phyloP scores from a whole-genome alignment of 805 yeast genomes.

The Cyberlindnera samutprakarnensis region DNA sequence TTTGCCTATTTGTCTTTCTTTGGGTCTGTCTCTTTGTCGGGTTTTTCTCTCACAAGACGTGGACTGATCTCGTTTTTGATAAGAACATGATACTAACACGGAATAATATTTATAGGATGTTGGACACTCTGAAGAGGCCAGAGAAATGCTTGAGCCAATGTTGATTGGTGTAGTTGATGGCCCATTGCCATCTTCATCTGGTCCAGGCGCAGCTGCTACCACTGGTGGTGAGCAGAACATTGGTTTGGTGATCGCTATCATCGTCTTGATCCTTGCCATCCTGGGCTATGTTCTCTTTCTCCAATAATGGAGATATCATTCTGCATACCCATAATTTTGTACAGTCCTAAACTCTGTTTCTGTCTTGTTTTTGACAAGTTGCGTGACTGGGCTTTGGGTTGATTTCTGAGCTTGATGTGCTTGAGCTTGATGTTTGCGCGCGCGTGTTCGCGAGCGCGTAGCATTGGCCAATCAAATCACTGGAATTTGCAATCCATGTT shows the following conservation, averaged over 20 bases:
- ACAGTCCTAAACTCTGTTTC: no score
- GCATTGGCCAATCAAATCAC: constrained; percentile 1
- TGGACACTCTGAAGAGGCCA: constrained; percentile 97
- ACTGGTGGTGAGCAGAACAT: constrained; percentile 22
- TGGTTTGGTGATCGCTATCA: constrained; percentile 17
- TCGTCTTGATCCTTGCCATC: constrained; percentile 15
- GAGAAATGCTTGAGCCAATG: constrained; percentile 60
- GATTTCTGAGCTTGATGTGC: no score
- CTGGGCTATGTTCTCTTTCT: constrained; percentile 14
- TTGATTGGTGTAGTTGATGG: constrained; percentile 77
- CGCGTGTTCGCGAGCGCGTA: neutral
- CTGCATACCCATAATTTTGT: no score
- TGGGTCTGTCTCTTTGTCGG: no score
- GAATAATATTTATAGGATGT: constrained; percentile 47
- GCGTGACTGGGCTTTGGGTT: no score
- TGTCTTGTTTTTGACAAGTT: no score
- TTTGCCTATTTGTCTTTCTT: no score
- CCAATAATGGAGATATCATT: no score
- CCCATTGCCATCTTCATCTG: constrained; percentile 28
- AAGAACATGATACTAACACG: no score
- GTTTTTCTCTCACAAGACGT: no score
- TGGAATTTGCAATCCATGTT: constrained; percentile 1
- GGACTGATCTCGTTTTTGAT: no score
- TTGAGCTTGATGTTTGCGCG: no score
- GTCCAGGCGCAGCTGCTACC: constrained; percentile 15